A percentile compares a stretch with the other conserved stretches of the same genome.
Conservation (phyloP, 306 rosid genomes). For the Quercus gilva region DNA sequence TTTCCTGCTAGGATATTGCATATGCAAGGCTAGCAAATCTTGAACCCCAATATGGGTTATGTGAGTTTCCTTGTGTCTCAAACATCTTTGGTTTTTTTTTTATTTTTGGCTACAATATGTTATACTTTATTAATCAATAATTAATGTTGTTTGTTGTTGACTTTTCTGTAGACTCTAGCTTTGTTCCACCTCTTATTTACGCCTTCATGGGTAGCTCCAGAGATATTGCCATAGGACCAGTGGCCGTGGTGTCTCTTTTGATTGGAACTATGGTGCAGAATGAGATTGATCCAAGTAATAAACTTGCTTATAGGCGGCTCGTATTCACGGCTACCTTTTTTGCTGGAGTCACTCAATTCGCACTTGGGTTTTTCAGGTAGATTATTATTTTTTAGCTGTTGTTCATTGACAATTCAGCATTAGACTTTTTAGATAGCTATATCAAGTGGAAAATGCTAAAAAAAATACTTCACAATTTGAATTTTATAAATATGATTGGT, state of each 20-base stretch:
- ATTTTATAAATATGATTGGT: too few species aligned
- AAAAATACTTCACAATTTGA: too few species aligned
- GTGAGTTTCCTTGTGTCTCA: slow-evolving; percentile 27
- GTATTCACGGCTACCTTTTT: slow-evolving; percentile 86
- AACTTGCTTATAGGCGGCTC: slow-evolving; percentile 47
- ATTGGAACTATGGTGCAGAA: slow-evolving; percentile 50
- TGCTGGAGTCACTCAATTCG: slow-evolving; percentile 70
- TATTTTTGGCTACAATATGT: not conserved
- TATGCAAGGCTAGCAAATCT: slow-evolving; percentile 54
- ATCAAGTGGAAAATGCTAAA: too few species aligned
- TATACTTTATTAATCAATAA: not conserved
- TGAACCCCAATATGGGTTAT: slow-evolving; percentile 39
- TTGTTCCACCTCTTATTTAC: slow-evolving; percentile 73
- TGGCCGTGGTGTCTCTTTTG: slow-evolving; percentile 81
- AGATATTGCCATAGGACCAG: slow-evolving; percentile 85
- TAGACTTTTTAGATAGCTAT: too few species aligned
- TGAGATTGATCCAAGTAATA: slow-evolving; percentile 37
- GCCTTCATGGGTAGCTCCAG: slow-evolving; percentile 86
- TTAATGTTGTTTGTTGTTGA: not conserved
- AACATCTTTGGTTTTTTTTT: not conserved
- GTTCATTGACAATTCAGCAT: too few species aligned
- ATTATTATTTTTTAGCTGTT: too few species aligned
- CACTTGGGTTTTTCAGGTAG: slow-evolving; percentile 63
- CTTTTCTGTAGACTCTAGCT: slow-evolving; percentile 56
- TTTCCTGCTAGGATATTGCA: slow-evolving; percentile 29